A percentile compares a stretch with the other conserved stretches of the same genome.
Conservation (phyloP, 2,329 filamentous ascomycete genomes). For the Sodiomyces alkalinus region DNA sequence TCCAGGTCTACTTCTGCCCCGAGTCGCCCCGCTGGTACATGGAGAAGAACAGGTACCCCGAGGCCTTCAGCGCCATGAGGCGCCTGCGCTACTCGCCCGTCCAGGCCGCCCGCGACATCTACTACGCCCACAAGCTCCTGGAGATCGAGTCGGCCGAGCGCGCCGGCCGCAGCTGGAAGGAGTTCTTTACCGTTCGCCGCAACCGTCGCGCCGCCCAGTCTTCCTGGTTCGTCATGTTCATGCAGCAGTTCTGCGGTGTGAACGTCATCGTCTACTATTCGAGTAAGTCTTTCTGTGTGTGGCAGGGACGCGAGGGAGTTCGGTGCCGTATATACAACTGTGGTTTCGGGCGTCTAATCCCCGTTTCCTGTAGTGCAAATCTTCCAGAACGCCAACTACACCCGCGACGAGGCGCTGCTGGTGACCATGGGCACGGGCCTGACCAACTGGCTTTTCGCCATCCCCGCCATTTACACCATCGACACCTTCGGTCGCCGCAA, state of each 20-base stretch:
- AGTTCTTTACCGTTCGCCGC: conserved; percentile 20
- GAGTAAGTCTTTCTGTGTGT: conserved; percentile 14
- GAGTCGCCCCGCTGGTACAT: conserved; percentile 40
- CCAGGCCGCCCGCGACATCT: conserved; percentile 34
- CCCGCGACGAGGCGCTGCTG: conserved; percentile 26
- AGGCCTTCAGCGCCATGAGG: conserved; percentile 28
- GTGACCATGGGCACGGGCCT: conserved; percentile 41
- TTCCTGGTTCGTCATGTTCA: conserved; percentile 21
- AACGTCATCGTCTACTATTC: conserved; percentile 44
- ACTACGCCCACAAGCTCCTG: conserved; percentile 27
- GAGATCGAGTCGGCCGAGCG: conserved; percentile 15
- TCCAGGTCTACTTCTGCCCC: conserved; percentile 37
- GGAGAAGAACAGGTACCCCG: conserved; percentile 27
- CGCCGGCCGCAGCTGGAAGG: conserved; percentile 15
- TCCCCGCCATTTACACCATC: conserved; percentile 42
- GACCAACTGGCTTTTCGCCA: conserved; percentile 42
- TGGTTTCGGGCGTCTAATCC: no score
- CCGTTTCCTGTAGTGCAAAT: no score
- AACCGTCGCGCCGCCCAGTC: conserved; percentile 20
- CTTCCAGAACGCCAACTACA: conserved; percentile 23
- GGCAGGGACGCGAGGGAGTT: not conserved
- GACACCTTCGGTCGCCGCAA: conserved; percentile 42
- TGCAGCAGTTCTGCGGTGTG: conserved; percentile 23
- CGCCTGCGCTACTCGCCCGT: conserved; percentile 30
- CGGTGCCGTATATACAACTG: not conserved